Base-by-base conservation (phyloP, 495 filamentous ascomycete species). In the Annulohypoxylon bovei region DNA sequence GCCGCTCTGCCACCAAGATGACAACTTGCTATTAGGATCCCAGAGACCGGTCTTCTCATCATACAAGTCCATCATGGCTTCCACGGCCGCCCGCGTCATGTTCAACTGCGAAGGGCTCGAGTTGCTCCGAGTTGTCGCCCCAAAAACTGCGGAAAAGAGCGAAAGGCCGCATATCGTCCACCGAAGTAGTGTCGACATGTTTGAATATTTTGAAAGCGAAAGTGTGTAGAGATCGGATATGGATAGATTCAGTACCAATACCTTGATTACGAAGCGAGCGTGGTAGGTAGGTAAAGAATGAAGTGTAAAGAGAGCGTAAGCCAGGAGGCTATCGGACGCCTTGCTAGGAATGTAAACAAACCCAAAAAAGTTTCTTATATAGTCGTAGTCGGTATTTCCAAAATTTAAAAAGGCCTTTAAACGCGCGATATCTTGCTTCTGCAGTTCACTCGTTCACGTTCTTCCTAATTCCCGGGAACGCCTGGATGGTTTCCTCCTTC, bases 1-100 rank as follows among this genome's bases (percentile, higher is more conserved):
- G 3, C 79, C 81, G 57, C 73, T 79, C 25, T 82, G 72, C 81
- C 81, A 83, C 81, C 81, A 83, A 3, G 75, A 72, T 2, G 60
- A 40, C 1, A 47, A 55, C 1, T 74, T 59, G 25, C 70, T 57
- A 16, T 64, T 63, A 0, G 73, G 65, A 1, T 78, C 75, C 80
- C 81, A 83, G 6, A 79, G 78, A 12, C 76, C 78, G 1, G 77
- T 71, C 2, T 67, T 60, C 1, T 66, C 7, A 61, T 81, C 72
- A 58, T 80, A 80, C 59, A 81, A 75, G 6, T 20, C 28, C 71
- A 82, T 83, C 77, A 83, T 77, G 40, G 80, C 65, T 11, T 80
- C 70, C 27, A 83, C 77, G 42, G 81, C 77, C 6, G 65, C 69
- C 12, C 32, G 47, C 2, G 68, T 66, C 6, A 37, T 70, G 33